These are phyloP conservation scores for Talaromyces sp. DNA, from an alignment of 2,329 filamentous ascomycete genomes.

Conservation along the genomic window DNA sequence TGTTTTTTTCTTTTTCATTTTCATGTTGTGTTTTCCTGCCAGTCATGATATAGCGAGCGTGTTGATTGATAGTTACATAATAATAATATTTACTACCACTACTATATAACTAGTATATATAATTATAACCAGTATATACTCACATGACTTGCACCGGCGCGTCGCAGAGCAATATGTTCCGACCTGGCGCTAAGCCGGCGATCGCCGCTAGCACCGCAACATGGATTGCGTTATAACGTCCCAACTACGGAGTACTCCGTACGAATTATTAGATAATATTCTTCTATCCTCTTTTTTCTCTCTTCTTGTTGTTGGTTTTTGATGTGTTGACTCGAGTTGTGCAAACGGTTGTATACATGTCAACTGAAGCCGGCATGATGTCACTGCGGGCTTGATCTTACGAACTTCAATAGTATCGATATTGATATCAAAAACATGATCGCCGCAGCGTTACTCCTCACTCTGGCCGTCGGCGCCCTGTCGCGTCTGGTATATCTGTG, in stretches of 20 bases:
- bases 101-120: no score
- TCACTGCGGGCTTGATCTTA: background rate
- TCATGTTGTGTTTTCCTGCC: background rate
- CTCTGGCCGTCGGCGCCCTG: background rate
- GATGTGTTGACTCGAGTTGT: no score
- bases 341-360: no score
- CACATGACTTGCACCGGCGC: background rate
- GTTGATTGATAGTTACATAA: background rate
- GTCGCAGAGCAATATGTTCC: background rate
- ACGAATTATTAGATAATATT: no score
- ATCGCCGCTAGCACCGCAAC: background rate
- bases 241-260: background rate
- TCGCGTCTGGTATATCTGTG: slow-evolving; percentile 13
- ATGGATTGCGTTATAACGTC: background rate
- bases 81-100: background rate
- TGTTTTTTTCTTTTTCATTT: background rate
- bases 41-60: background rate
- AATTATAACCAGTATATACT: no score
- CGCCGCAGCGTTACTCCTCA: background rate
- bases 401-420: no score
- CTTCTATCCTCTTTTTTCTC: background rate
- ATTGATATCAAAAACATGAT: background rate
- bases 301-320: background rate
- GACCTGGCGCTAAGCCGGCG: background rate
- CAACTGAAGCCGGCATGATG: background rate